Percentiles rank a stretch among this genome's conserved stretches.
phyloP scores from a whole-genome alignment of 2,329 filamentous ascomycete genomes.

The Cephalotrichum gorgonifer region DNA sequence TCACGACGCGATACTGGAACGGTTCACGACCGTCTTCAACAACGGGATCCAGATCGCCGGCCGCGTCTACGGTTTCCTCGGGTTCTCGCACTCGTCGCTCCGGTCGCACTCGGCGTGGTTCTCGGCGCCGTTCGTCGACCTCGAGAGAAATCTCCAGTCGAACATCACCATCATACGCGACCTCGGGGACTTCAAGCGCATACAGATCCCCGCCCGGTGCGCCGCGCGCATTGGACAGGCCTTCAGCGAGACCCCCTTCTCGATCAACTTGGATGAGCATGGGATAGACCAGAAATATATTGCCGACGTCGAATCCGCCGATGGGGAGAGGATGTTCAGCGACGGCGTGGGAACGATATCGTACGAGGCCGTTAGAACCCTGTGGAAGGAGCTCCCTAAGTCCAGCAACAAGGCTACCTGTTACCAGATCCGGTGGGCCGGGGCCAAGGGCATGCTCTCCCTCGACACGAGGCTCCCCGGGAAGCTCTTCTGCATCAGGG shows the following conservation, averaged over 20 bases:
- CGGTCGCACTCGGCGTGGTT: slow-evolving; percentile 63
- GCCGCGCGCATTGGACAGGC: slow-evolving; percentile 54
- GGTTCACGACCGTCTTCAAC: slow-evolving; percentile 51
- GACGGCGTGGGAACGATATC: slow-evolving; percentile 75
- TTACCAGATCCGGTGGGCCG: slow-evolving; percentile 65
- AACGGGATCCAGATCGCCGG: slow-evolving; percentile 54
- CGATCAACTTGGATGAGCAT: slow-evolving; percentile 37
- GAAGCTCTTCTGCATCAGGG: slow-evolving; percentile 48
- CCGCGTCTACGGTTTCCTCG: slow-evolving; percentile 54
- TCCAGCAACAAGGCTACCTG: slow-evolving; percentile 45
- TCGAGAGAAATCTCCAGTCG: slow-evolving; percentile 19
- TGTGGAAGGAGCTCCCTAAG: slow-evolving; percentile 45
- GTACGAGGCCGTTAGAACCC: slow-evolving; percentile 39
- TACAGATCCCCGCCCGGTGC: slow-evolving; percentile 42
- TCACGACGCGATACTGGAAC: slow-evolving; percentile 38
- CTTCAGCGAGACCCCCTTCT: slow-evolving; percentile 64
- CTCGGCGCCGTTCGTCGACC: slow-evolving; percentile 33
- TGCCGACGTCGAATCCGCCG: slow-evolving; percentile 38
- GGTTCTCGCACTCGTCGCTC: slow-evolving; percentile 72
- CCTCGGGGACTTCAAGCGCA: slow-evolving; percentile 40
- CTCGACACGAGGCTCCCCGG: slow-evolving; percentile 53
- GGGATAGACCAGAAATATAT: slow-evolving; percentile 25
- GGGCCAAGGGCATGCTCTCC: slow-evolving; percentile 70
- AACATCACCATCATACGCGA: slow-evolving; percentile 31
- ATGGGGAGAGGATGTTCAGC: slow-evolving; percentile 53